Conservation (phyloP, 2,329 filamentous ascomycete species). For the Dothistroma septosporum region DNA sequence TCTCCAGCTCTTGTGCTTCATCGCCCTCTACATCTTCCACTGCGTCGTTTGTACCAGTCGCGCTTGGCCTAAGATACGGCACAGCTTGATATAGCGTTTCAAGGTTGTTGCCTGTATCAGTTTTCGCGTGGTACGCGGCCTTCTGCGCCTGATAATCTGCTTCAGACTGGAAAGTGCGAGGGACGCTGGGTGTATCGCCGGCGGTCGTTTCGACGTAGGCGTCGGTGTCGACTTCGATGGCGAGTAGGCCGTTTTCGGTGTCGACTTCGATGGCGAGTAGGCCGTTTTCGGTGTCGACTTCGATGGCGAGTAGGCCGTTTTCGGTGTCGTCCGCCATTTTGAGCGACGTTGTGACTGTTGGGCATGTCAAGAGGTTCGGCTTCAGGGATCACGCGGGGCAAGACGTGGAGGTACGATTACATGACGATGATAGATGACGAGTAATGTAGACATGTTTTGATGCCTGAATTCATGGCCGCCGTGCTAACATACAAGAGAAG, state of each 20-base stretch:
- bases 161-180: conserved; percentile 34
- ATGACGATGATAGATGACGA: neutral
- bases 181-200: conserved; percentile 22
- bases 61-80: conserved; percentile 13
- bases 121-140: conserved; percentile 30
- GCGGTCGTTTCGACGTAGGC: conserved; percentile 33
- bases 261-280: conserved; percentile 34
- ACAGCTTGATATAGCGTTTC: conserved; percentile 21
- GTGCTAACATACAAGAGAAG: conserved; percentile 9
- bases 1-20: neutral
- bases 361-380: neutral
- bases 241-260: too few species aligned
- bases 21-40: neutral
- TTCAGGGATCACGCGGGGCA: conserved; percentile 1
- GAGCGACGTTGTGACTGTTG: neutral
- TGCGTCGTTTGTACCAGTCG: neutral
- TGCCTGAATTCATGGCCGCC: conserved; percentile 4
- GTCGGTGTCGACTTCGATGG: conserved; percentile 32
- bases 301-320: conserved; percentile 30
- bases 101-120: conserved; percentile 29
- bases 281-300: conserved; percentile 29
- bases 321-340: conserved; percentile 13
- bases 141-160: conserved; percentile 32
- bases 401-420: neutral
- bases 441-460: neutral